Conservation (phyloP, 352 stramenopile species). For the Nothophytophthora sp. region DNA sequence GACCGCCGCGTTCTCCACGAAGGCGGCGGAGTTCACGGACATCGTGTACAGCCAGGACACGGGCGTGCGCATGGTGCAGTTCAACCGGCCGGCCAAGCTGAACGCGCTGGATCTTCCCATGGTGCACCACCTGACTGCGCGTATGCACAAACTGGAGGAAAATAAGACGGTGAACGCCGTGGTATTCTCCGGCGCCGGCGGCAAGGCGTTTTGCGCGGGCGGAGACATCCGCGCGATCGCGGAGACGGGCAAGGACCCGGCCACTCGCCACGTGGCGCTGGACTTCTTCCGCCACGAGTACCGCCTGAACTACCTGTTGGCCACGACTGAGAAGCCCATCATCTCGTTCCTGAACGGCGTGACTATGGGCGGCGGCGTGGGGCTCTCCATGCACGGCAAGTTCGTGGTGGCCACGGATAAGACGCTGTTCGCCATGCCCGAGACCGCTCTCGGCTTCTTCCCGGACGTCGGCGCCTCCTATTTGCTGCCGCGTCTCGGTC, state of each 20-base stretch:
- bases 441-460: constrained; percentile 98
- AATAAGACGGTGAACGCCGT: constrained; percentile 83
- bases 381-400: constrained; percentile 96
- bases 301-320: constrained; percentile 91
- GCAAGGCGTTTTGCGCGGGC: constrained; percentile 94
- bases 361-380: constrained; percentile 98
- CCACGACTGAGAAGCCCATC: constrained; percentile 82
- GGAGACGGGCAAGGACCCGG: constrained; percentile 73
- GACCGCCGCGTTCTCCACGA: constrained; percentile 32
- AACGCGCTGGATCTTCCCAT: constrained; percentile 93
- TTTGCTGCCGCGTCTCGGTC: constrained; percentile 90
- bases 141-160: constrained; percentile 77
- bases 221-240: constrained; percentile 94
- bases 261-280: constrained; percentile 65
- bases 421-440: constrained; percentile 98
- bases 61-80: constrained; percentile 79
- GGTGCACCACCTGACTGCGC: constrained; percentile 89
- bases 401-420: constrained; percentile 97
- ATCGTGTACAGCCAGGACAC: constrained; percentile 82
- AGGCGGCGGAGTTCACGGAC: constrained; percentile 55
- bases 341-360: constrained; percentile 98
- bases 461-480: constrained; percentile 96
- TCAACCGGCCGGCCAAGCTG: constrained; percentile 92
- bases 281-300: constrained; percentile 98
- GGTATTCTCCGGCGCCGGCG: constrained; percentile 80